These are phyloP conservation scores for barrel medic (Medicago truncatula) DNA, from an alignment of 306 rosid genomes.

Conservation along the genomic window DNA sequence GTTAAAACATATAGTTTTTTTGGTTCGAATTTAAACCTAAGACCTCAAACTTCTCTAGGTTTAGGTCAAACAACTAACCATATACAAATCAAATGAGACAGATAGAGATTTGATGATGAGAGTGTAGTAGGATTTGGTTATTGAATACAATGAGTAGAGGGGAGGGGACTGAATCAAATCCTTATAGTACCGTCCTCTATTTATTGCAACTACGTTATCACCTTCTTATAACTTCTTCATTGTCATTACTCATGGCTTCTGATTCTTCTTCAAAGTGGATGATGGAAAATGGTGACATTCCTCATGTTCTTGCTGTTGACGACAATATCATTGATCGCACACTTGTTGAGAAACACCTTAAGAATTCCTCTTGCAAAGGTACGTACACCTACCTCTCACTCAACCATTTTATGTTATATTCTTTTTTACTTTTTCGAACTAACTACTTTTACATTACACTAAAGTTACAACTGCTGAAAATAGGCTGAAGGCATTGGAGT, in stretches of 20 bases:
- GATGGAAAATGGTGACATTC: slow-evolving; percentile 67
- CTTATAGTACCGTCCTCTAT: slow-evolving; percentile 51
- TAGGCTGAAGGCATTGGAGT: slow-evolving; percentile 80
- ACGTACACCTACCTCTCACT: background rate
- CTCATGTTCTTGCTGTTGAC: slow-evolving; percentile 93
- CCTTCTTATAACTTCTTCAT: background rate
- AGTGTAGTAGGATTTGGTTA: slow-evolving; percentile 34
- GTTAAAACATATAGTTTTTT: no score
- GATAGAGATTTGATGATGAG: slow-evolving; percentile 39
- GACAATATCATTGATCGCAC: slow-evolving; percentile 82
- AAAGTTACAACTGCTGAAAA: slow-evolving; percentile 94
- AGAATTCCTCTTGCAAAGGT: slow-evolving; percentile 89
- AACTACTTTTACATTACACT: slow-evolving; percentile 13
- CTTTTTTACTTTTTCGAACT: background rate
- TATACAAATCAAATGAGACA: slow-evolving; percentile 49
- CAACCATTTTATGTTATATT: slow-evolving; percentile 8
- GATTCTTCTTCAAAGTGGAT: slow-evolving; percentile 54
- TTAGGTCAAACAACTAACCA: no score
- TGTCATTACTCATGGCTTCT: slow-evolving; percentile 47
- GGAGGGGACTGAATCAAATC: slow-evolving; percentile 73
- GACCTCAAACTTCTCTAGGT: no score
- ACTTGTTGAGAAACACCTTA: slow-evolving; percentile 81
- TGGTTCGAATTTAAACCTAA: no score
- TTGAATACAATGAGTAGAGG: background rate
- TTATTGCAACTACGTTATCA: slow-evolving; percentile 46